Evolutionary conservation across 352 stramenopile genomes (phyloP), one percentile per base, ranked within the genome.

Genomic region (Globisporangium solare): DNA sequence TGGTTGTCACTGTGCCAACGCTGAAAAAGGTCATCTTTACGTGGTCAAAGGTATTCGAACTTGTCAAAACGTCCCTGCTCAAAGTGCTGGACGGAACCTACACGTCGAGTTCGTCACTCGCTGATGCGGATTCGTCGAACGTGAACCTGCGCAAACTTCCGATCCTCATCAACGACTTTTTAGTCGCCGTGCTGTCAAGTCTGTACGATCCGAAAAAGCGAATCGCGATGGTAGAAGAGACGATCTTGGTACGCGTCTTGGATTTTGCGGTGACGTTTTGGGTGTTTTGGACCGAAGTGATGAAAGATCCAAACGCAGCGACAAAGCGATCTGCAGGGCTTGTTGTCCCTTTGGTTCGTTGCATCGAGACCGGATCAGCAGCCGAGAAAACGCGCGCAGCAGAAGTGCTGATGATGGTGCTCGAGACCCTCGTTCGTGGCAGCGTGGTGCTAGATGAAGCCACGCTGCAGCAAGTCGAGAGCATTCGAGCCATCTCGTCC

Each of bases 221-320:
- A 11, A 56, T 45, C 2, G 31, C 73, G 6, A 47, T 55, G 20
- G 60, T 84, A 0, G 74, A 84, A 27, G 80, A 92, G 55, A 22
- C 67, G 6, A 75, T 77, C 37, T 56, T 77, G 41, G 76, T 86
- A 13, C 80, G 84, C 31, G 83, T 73, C 63, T 68, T 92, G 21
- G 83, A 90, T 47, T 90, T 92, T 59, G 78, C 72, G 35, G 69
- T 86, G 10, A 65, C 67, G 17, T 91, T 91, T 47, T 92, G 83
- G 83, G 73, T 71, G 51, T 92, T 92, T 48, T 88, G 81, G 70
- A 61, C 57, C 6, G 71, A 64, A 43, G 64, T 73, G n/a, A 55
- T 88, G 35, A 72, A 86, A 51, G 77, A 87, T 27, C 39, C 60
- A 20, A 64, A 63, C 47, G 75, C 74, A 0, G 68, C 66, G 17